phyloP scores from a whole-genome alignment of 2,329 filamentous ascomycete genomes.

The Coniochaeta sp. region DNA sequence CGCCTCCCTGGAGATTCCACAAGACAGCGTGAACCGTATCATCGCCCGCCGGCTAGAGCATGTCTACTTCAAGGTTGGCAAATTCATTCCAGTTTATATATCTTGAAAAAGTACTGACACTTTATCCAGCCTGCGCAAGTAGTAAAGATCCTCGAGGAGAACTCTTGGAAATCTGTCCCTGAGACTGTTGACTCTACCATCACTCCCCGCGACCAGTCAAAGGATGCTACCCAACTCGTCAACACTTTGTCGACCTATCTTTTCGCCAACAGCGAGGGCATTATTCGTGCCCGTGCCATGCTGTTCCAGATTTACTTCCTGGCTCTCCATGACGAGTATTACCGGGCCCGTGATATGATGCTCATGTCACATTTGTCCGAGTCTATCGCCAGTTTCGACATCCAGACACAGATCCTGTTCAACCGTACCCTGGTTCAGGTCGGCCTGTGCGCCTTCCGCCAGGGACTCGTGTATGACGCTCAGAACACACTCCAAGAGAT shows the following conservation, averaged over 20 bases:
- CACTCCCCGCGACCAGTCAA: conserved; percentile 61
- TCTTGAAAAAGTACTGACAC: neutral
- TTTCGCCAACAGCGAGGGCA: conserved; percentile 89
- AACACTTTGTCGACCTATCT: conserved; percentile 90
- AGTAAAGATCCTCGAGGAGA: conserved; percentile 87
- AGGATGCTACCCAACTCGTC: conserved; percentile 69
- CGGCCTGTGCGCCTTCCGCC: conserved; percentile 95
- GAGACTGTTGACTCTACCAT: conserved; percentile 65
- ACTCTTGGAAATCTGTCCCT: conserved; percentile 79
- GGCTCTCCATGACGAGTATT: conserved; percentile 95
- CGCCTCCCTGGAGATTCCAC: conserved; percentile 61
- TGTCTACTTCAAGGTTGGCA: conserved; percentile 86
- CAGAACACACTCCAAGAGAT: conserved; percentile 98
- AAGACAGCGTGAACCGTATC: conserved; percentile 86
- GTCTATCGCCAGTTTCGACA: conserved; percentile 92
- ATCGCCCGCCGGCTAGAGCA: conserved; percentile 93
- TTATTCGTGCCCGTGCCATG: conserved; percentile 94
- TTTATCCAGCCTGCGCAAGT: conserved; percentile 68
- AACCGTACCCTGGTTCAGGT: conserved; percentile 97
- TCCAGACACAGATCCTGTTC: conserved; percentile 96
- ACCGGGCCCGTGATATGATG: conserved; percentile 97
- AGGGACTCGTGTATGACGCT: conserved; percentile 92
- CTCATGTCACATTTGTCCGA: conserved; percentile 99
- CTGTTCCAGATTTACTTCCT: conserved; percentile 98
- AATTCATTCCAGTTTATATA: neutral